phyloP scores from a whole-genome alignment of 1,284 basidiomycete species.

The Trametes sp. region DNA sequence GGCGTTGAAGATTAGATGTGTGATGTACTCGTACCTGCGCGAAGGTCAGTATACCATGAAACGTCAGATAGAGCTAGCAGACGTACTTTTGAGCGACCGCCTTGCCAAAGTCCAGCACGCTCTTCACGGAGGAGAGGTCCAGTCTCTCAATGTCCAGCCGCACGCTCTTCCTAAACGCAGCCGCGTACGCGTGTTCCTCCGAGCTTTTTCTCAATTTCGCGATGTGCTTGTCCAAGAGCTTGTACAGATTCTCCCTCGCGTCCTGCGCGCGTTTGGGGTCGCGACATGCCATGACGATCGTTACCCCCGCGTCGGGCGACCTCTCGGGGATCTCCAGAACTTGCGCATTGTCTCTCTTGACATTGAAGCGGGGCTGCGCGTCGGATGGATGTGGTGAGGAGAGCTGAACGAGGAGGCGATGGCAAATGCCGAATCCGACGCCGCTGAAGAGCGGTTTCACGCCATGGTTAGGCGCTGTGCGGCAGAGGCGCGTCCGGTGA shows the following conservation, averaged over 20 bases:
- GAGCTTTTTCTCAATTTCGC: slow-evolving; percentile 43
- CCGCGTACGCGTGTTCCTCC: slow-evolving; percentile 57
- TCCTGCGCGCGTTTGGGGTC: slow-evolving; percentile 67
- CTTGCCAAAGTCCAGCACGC: slow-evolving; percentile 70
- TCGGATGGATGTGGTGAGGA: slow-evolving; percentile 59
- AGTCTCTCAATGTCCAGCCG: slow-evolving; percentile 67
- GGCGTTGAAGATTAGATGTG: slow-evolving; percentile 85
- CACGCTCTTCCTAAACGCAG: slow-evolving; percentile 67
- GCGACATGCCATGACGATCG: slow-evolving; percentile 86
- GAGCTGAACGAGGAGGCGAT: slow-evolving; percentile 79
- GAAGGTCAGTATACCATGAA: background rate
- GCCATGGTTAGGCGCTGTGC: background rate
- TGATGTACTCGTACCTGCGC: slow-evolving; percentile 81
- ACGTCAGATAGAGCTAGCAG: slow-evolving; percentile 2
- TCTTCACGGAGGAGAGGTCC: slow-evolving; percentile 71
- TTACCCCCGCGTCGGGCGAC: slow-evolving; percentile 55
- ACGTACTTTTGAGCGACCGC: slow-evolving; percentile 64
- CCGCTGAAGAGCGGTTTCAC: slow-evolving; percentile 63
- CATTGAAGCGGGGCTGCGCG: slow-evolving; percentile 51
- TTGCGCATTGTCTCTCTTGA: slow-evolving; percentile 8
- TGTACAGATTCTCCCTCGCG: slow-evolving; percentile 63
- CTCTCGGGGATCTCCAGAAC: slow-evolving; percentile 9
- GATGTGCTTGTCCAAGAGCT: slow-evolving; percentile 62
- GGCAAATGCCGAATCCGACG: slow-evolving; percentile 86
- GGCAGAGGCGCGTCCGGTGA: background rate